Conservation (phyloP, 2,329 filamentous ascomycete species). For the Claviceps arundinis region DNA sequence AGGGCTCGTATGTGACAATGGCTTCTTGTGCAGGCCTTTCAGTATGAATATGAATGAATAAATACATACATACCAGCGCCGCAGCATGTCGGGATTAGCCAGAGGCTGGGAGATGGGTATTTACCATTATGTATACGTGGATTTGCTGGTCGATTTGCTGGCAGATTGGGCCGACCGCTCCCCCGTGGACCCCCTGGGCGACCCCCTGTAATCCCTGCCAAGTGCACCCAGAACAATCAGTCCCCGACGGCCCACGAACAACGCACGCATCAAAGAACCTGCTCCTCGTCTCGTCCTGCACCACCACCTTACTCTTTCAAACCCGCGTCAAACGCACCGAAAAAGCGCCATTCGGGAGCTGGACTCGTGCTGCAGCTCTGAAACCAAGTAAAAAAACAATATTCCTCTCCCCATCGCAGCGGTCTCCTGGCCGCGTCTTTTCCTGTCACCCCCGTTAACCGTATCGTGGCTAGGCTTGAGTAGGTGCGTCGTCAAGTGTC, state of each 20-base stretch:
- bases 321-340: conserved; percentile 18
- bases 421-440: conserved; percentile 1
- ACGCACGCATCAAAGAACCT: conserved; percentile 8
- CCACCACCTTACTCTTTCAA: conserved; percentile 11
- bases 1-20: no score
- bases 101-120: no score
- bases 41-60: no score
- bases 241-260: conserved; percentile 7
- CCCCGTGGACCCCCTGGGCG: neutral
- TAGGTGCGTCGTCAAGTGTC: conserved; percentile 15
- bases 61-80: no score
- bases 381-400: conserved; percentile 13
- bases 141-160: neutral
- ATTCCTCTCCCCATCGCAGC: neutral
- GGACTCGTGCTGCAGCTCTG: conserved; percentile 19
- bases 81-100: no score
- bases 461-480: conserved; percentile 13
- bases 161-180: neutral
- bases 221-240: neutral
- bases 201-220: neutral
- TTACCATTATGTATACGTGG: no score
- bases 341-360: conserved; percentile 19
- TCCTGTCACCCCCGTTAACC: conserved; percentile 7
- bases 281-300: conserved; percentile 10
- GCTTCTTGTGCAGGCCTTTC: no score